Base-by-base conservation (phyloP, 2,329 filamentous ascomycete species). In the Aspergillus sp. region DNA sequence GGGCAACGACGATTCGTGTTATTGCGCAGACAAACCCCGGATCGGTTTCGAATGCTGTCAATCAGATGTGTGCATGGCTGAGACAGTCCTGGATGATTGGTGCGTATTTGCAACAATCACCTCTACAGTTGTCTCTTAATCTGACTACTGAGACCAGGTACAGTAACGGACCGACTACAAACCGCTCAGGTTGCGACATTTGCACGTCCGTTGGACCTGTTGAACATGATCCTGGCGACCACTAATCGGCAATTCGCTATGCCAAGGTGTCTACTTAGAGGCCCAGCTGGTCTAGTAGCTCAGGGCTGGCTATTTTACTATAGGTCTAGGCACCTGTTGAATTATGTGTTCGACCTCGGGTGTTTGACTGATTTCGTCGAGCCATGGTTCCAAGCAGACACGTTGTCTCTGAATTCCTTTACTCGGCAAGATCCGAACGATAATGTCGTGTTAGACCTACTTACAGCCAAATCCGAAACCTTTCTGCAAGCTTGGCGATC, bases 41-140 rank as follows among this genome's bases (percentile, higher is more conserved):
- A 53, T 82, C 83, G 32, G 88, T 83, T 58, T 82, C 86, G 59
- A 78, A 79, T 36, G 88, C 86, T 3, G 86, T 84, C 34, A 88
- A 85, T 58, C 84, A 88, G 62, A 81, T 94, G 32, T 82, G 94
- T 51, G 81, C 85, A 61, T 99, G 94, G 94, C 70, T 94, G 1
- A 86, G 91, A 61, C 81, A 85, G 31, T 87, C 82, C 63, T 99
- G 93, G 91, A 86, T 85, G 59, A 88, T 91, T 58, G 86, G 89
- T 93, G 77, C 68, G 81, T 70, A 49, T 9, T 36, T 44, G 21
- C 19, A 34, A 25, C 14, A 17, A 19, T 6, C 7, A 25, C 7
- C n/a, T n/a, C n/a, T 25, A 11, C 5, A 40, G 21, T 43, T 19
- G 38, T 41, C 38, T 52, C 13, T 48, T 45, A 40, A 47, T 60